Conservation (phyloP, 768 basidiomycete genomes). For the Mycena crocata region DNA sequence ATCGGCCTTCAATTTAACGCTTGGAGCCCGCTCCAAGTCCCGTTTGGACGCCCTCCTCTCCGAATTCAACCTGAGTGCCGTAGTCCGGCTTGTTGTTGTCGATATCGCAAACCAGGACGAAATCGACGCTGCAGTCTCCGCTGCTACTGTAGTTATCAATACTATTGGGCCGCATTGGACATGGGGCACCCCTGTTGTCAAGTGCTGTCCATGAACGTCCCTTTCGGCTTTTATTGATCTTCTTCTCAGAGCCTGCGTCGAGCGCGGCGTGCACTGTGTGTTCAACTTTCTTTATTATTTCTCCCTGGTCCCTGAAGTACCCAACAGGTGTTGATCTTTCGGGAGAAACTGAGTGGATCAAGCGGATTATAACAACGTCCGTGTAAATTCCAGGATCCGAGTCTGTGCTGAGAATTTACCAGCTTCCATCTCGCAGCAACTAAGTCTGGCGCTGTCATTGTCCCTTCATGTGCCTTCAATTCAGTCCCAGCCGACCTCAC, state of each 20-base stretch:
- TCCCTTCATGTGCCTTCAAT: constrained; percentile 84
- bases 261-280: constrained; percentile 72
- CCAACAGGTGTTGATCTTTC: constrained; percentile 77
- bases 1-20: constrained; percentile 68
- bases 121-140: constrained; percentile 68
- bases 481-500: constrained; percentile 81
- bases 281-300: background rate
- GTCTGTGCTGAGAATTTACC: constrained; percentile 11
- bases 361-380: constrained; percentile 65
- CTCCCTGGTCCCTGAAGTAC: background rate
- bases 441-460: constrained; percentile 77
- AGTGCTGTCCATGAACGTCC: constrained; percentile 44
- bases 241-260: constrained; percentile 72
- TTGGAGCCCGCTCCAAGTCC: constrained; percentile 74
- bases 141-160: constrained; percentile 79
- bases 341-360: constrained; percentile 77
- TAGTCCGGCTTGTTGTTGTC: constrained; percentile 60
- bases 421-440: constrained; percentile 81
- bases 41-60: constrained; percentile 68
- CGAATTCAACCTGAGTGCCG: constrained; percentile 56
- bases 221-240: background rate
- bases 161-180: constrained; percentile 80
- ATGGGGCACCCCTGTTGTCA: constrained; percentile 73
- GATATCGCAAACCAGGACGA: constrained; percentile 68
- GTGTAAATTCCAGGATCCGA: constrained; percentile 49